Base-by-base conservation (phyloP, 2,329 filamentous ascomycete species). In the Zymoseptoria tritici region DNA sequence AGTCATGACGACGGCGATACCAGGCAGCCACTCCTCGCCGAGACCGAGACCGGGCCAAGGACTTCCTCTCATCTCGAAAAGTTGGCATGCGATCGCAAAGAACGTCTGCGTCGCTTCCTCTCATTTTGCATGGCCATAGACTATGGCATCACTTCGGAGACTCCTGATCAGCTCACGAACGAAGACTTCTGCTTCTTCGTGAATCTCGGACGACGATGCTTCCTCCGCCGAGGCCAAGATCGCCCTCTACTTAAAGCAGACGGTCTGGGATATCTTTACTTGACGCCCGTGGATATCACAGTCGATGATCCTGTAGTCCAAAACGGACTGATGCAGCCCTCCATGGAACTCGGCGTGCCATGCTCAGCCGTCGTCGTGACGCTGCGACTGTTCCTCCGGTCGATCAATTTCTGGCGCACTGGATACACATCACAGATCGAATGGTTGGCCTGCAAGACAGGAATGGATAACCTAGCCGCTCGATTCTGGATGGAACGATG, bases 51-150 rank as follows among this genome's bases (percentile, higher is more conserved):
- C 16, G 36, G 9, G 4, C 9, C 36, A 16, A 42, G 36, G 8
- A 16, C 36, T 16, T 16, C 16, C 36, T 13, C 36, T 16, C 9
- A 2, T 6, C 3, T 4, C 13, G 11, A 16, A 11, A 42, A 42
- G 36, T 11, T 13, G 11, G 16, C 36, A 42, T 42, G 36, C 36
- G 36, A 42, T 16, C 36, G 36, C 11, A 42, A 42, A 42, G 46
- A 52, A 51, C 36, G 46, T 3, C 55, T 57, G 13, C 46, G 55
- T 9, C 21, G 49, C 7, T 57, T 57, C 49, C 55, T 57, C 9
- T 22, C 55, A 3, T 57, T 57, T 42, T 57, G 55, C 49, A 16
- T 57, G 5, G 55, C 55, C 8, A 49, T 57, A 22, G 46, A 57
- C 46, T 57, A 57, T 21, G 55, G 21, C 8, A 9, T 36, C 24